Evolutionary conservation across 257 asterid genomes (phyloP), one percentile per base, ranked within the genome.

Genomic region (Scutellaria minor): DNA sequence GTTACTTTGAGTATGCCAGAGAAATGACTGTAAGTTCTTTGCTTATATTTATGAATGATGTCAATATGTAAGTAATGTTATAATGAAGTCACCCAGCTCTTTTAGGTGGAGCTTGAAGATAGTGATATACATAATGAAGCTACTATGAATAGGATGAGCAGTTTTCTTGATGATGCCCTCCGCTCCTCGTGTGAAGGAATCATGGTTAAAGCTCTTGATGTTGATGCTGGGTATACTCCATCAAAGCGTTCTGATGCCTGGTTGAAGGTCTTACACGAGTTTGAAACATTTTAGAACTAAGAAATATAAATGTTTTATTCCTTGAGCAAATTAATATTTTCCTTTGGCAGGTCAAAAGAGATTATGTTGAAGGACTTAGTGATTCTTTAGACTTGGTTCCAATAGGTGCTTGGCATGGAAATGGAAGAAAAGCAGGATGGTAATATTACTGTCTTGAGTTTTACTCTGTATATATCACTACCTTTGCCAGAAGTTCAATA

Each of bases 401-500:
- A 5, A 90, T 92, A 70, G 98, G 97, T 75, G 98, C 96, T 60
- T 92, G 98, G 98, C 77, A 88, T 67, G 98, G 98, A 69, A 92
- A 88, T 78, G 98, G 98, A 87, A 85, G 98, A 77, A 92, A 92
- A 83, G 97, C 96, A 56, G 98, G 96, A 84, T 92, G 98, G 98
- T 92, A 84, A 64, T 48, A 62, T 73, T 52, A 46, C 40, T 46
- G 15, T 9, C 47, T 59, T 24, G 15, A 51, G 42, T 50, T 57
- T 54, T 60, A 42, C 77, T 69, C 66, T 24, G 41, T 64, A 22
- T 45, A n/a, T 24, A 1, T 66, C 55, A 57, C 5, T 54, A 7
- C 65, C 9, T 47, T 44, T 42, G 58, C 40, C n/a, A 22, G 60
- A 27, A 52, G 50, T 39, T 53, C 15, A 50, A 44, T 24, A 44